Evolutionary conservation across 805 yeast species (phyloP), one percentile per base, ranked within the genome.

Genomic region (Geotrichum ghanense): DNA sequence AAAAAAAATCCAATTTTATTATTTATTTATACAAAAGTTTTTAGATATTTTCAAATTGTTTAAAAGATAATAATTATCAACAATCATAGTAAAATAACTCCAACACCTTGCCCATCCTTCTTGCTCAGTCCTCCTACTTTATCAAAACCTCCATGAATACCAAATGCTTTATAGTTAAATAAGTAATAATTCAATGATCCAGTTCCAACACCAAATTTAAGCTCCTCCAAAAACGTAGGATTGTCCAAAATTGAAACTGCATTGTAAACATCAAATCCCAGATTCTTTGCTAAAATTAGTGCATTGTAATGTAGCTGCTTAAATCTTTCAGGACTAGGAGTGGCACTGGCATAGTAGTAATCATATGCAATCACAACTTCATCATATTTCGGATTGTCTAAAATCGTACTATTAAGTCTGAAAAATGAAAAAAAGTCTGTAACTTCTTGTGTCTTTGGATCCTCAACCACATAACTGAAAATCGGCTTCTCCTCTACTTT

Each of bases 201-300:
- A 63, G 90, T 97, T 41, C 98, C 98, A 43, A 78, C 76, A 26
- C 96, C 95, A 62, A 92, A 92, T 61, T 86, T 85, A 65, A 84
- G 73, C 35, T 83, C 79, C 22, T 85, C 81, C 53, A 92, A 69
- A 67, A 92, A 87, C 50, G 83, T 67, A 14, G 87, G 73, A 63
- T 92, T 92, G 60, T 92, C 98, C 67, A 88, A 95, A 9, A 88
- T 73, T 0, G 97, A 79, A 51, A 92, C 71, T 7, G 97, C 95
- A 62, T 92, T 92, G 73, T 90, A 86, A 2, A 92, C 97, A 61
- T 92, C 98, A 56, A 84, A 85, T 22, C 74, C 73, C 43, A 71
- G 65, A 39, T 69, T 62, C 62, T 83, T 82, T 23, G 95, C 80
- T 35, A 85, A 65, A 45, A 90, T 74, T 48, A 89, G 72, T 1